Evolutionary conservation across 805 yeast species (phyloP).

Genomic region (Pichia nanzhaoensis): DNA sequence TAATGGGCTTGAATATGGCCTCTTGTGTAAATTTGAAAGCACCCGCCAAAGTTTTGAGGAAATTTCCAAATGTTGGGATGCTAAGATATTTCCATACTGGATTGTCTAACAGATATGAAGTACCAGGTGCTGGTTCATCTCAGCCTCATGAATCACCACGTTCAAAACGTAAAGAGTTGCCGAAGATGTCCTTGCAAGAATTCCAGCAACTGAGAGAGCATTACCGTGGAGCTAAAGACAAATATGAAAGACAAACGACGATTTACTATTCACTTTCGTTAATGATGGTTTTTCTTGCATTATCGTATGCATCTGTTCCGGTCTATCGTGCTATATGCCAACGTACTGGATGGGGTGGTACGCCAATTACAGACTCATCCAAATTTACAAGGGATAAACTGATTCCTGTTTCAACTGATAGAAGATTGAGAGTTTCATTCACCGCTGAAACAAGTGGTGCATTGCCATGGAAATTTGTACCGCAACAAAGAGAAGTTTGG

Average conservation of each 20-base stretch:
- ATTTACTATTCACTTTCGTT: slow-evolving; percentile 65
- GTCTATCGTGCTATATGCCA: slow-evolving; percentile 86
- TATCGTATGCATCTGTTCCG: slow-evolving; percentile 89
- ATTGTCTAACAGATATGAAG: slow-evolving; percentile 7
- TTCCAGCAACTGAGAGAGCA: slow-evolving; percentile 23
- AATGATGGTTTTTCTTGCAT: slow-evolving; percentile 61
- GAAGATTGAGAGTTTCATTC: slow-evolving; percentile 75
- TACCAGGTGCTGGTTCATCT: slow-evolving; percentile 13
- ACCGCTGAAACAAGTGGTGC: slow-evolving; percentile 88
- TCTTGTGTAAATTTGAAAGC: too few relatives aligned
- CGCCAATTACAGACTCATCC: slow-evolving; percentile 79
- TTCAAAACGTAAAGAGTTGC: slow-evolving; percentile 17
- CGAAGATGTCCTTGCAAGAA: slow-evolving; percentile 29
- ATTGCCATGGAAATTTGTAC: slow-evolving; percentile 91
- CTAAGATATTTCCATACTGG: slow-evolving; percentile 6
- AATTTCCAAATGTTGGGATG: too few relatives aligned
- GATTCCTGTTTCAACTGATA: slow-evolving; percentile 79
- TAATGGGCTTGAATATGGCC: too few relatives aligned
- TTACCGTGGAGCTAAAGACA: slow-evolving; percentile 23
- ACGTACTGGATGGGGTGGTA: slow-evolving; percentile 94
- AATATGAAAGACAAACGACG: slow-evolving; percentile 43
- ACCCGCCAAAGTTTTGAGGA: too few relatives aligned
- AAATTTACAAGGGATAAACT: slow-evolving; percentile 82
- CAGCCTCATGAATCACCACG: slow-evolving; percentile 9
- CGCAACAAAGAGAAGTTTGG: slow-evolving; percentile 88